Percentiles rank a stretch among this genome's conserved stretches.
Conservation (phyloP, 495 filamentous ascomycete genomes). For the Aspergillus panamensis region DNA sequence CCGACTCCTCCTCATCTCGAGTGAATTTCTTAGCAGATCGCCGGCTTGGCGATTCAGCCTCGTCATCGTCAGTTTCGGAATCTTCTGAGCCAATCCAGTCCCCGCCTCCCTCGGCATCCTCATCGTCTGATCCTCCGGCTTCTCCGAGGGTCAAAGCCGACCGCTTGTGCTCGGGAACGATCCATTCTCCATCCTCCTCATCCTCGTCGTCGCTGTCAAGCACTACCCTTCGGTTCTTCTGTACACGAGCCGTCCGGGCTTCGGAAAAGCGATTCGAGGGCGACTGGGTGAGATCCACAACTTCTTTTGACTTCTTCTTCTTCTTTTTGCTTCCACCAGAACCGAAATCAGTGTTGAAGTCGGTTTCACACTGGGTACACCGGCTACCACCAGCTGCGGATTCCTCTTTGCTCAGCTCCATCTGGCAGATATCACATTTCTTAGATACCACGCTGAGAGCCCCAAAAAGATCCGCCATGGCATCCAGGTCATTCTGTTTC, state of each 20-base stretch:
- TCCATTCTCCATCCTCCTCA: constrained; percentile 70
- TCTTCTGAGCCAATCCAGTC: constrained; percentile 70
- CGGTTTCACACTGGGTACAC: constrained; percentile 69
- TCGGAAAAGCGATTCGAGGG: constrained; percentile 20
- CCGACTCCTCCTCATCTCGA: constrained; percentile 23
- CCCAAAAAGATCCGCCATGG: constrained; percentile 78
- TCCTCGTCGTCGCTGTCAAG: constrained; percentile 65
- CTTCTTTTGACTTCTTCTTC: constrained; percentile 38
- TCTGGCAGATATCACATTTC: constrained; percentile 86
- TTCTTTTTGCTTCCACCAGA: constrained; percentile 39
- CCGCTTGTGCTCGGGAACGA: constrained; percentile 63
- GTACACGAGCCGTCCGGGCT: constrained; percentile 36
- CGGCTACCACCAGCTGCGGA: constrained; percentile 55
- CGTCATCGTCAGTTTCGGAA: constrained; percentile 51
- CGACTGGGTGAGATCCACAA: constrained; percentile 22
- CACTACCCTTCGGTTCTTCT: constrained; percentile 52
- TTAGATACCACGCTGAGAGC: constrained; percentile 75
- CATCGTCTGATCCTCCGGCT: constrained; percentile 78
- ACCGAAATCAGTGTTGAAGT: constrained; percentile 51
- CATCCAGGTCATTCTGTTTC: constrained; percentile 66
- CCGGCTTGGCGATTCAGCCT: constrained; percentile 34
- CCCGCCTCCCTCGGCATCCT: constrained; percentile 79
- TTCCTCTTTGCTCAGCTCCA: constrained; percentile 59
- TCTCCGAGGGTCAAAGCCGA: constrained; percentile 59
- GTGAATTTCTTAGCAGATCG: constrained; percentile 9